Percentiles rank a stretch among this genome's conserved stretches.
Evolutionary conservation across 1,284 basidiomycete species (phyloP).

Genomic region (Ustilago esculenta): DNA sequence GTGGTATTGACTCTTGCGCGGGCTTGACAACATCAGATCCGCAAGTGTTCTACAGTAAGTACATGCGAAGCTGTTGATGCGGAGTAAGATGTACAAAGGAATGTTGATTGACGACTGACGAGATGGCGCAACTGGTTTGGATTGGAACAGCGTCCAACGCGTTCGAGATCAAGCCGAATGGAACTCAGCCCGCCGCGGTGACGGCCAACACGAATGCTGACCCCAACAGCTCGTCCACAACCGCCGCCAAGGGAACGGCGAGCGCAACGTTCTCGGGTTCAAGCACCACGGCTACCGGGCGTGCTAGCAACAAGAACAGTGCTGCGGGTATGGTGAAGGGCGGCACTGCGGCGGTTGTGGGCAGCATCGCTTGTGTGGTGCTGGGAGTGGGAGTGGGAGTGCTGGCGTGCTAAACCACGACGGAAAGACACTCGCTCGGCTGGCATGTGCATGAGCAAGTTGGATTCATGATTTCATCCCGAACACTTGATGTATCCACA

Average conservation of each 20-base stretch:
- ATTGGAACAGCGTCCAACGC: slow-evolving; percentile 14
- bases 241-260: slow-evolving; percentile 28
- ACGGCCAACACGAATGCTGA: slow-evolving; percentile 49
- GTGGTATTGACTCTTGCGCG: background rate
- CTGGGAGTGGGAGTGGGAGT: slow-evolving; percentile 29
- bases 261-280: slow-evolving; percentile 29
- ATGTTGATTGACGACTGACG: background rate
- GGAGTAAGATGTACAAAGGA: too few relatives aligned
- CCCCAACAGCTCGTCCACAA: slow-evolving; percentile 35
- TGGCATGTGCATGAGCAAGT: too few relatives aligned
- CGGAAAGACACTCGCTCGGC: too few relatives aligned
- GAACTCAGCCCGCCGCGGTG: slow-evolving; percentile 40
- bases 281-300: slow-evolving; percentile 8
- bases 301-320: slow-evolving; percentile 9
- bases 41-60: slow-evolving; percentile 48
- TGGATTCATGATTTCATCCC: too few relatives aligned
- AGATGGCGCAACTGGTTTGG: background rate
- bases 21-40: slow-evolving; percentile 7
- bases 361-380: slow-evolving; percentile 18
- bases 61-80: too few relatives aligned
- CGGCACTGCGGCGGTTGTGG: slow-evolving; percentile 11
- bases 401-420: too few relatives aligned
- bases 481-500: too few relatives aligned
- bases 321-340: slow-evolving; percentile 7
- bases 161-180: slow-evolving; percentile 50